A percentile compares a stretch with the other conserved stretches of the same genome.
These are phyloP conservation scores for Yarrowia alimentaria DNA, from an alignment of 805 yeast species.

Conservation along the genomic window DNA sequence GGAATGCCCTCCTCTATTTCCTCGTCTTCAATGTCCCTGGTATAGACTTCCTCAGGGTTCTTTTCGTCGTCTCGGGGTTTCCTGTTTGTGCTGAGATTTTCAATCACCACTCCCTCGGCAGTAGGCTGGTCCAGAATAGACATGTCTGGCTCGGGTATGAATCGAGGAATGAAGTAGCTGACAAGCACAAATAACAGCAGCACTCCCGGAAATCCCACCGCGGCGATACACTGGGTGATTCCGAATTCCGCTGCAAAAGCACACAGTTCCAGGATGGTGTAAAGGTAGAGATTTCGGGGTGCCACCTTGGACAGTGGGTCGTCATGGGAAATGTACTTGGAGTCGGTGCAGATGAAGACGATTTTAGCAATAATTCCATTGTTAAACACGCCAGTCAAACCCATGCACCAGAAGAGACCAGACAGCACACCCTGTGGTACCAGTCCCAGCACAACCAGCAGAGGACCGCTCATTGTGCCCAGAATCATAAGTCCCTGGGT, in stretches of 20 bases:
- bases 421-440: slow-evolving; percentile 93
- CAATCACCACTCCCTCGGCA: slow-evolving; percentile 43
- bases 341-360: slow-evolving; percentile 61
- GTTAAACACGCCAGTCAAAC: slow-evolving; percentile 68
- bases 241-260: slow-evolving; percentile 81
- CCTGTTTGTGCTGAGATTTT: slow-evolving; percentile 33
- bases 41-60: background rate
- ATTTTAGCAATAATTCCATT: slow-evolving; percentile 65
- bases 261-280: slow-evolving; percentile 55
- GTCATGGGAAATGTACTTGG: slow-evolving; percentile 41
- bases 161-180: slow-evolving; percentile 58
- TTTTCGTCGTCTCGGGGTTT: background rate
- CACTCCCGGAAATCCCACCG: slow-evolving; percentile 92
- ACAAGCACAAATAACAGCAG: slow-evolving; percentile 62
- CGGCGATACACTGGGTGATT: slow-evolving; percentile 82
- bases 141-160: slow-evolving; percentile 64
- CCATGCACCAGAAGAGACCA: slow-evolving; percentile 93
- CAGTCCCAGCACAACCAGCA: slow-evolving; percentile 71
- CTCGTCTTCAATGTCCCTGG: background rate
- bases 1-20: background rate
- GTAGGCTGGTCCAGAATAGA: slow-evolving; percentile 59
- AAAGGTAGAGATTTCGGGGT: slow-evolving; percentile 48
- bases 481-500: slow-evolving; percentile 79
- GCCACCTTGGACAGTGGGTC: slow-evolving; percentile 42
- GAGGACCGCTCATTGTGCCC: slow-evolving; percentile 87